phyloP scores from a whole-genome alignment of 1,139 yeast species.

The Zhuliangozyma blackwelliae region DNA sequence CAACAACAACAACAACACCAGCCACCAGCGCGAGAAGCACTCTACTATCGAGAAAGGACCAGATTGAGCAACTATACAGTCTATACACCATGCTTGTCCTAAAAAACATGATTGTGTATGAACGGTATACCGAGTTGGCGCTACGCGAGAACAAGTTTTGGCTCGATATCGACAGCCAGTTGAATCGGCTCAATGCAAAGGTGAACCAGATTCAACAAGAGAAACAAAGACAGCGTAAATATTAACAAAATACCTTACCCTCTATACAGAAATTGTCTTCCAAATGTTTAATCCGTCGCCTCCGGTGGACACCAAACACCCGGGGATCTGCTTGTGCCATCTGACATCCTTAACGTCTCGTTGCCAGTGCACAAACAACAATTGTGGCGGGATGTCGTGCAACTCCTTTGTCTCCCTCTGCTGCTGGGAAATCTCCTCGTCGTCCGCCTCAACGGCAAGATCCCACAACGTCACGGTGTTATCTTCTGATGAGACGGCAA shows the following conservation, averaged over 20 bases:
- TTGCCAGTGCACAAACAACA: slow-evolving; percentile 97
- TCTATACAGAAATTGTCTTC: slow-evolving; percentile 89
- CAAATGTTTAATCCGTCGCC: slow-evolving; percentile 92
- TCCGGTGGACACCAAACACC: slow-evolving; percentile 91
- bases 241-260: slow-evolving; percentile 1
- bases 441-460: slow-evolving; percentile 94
- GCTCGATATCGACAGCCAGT: slow-evolving; percentile 16
- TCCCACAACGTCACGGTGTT: slow-evolving; percentile 97
- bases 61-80: slow-evolving; percentile 14
- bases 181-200: slow-evolving; percentile 10
- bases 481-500: slow-evolving; percentile 95
- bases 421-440: slow-evolving; percentile 85
- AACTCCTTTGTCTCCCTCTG: slow-evolving; percentile 69
- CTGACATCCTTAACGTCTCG: slow-evolving; percentile 94
- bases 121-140: slow-evolving; percentile 20
- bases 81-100: slow-evolving; percentile 20
- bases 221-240: slow-evolving; percentile 4
- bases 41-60: slow-evolving; percentile 6
- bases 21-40: background rate
- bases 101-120: slow-evolving; percentile 28
- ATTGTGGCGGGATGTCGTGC: slow-evolving; percentile 91
- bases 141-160: slow-evolving; percentile 25
- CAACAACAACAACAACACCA: slow-evolving; percentile 1
- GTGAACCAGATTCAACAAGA: slow-evolving; percentile 8
- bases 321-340: slow-evolving; percentile 97